phyloP scores from a whole-genome alignment of 148 eudicot genomes.

The Pharnaceum exiguum region DNA sequence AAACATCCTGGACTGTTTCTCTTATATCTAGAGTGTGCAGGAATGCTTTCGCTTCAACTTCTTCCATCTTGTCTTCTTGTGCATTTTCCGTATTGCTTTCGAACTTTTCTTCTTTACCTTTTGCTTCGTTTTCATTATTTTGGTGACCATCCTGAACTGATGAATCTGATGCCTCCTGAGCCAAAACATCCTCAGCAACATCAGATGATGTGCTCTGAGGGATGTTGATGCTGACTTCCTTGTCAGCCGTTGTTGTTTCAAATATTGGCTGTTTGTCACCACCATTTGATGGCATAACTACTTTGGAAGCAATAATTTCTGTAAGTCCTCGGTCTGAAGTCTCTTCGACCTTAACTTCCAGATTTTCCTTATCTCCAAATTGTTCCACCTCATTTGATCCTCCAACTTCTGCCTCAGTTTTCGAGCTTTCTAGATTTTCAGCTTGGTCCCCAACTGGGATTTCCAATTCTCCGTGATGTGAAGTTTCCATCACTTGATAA shows the following conservation, averaged over 20 bases:
- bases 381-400: neutral
- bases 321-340: neutral
- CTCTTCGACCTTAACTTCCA: neutral
- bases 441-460: neutral
- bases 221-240: neutral
- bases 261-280: neutral
- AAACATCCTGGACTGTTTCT: neutral
- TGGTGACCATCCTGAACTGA: constrained; percentile 6
- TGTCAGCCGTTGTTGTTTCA: neutral
- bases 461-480: neutral
- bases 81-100: neutral
- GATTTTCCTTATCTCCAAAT: neutral
- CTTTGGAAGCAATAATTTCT: neutral
- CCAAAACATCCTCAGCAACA: neutral
- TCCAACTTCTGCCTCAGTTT: neutral
- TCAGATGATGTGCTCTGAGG: neutral
- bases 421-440: neutral
- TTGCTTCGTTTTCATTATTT: neutral
- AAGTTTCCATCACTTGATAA: neutral
- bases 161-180: constrained; percentile 7
- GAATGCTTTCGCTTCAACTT: neutral
- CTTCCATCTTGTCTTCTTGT: neutral
- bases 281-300: neutral
- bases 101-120: neutral
- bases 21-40: neutral